Conservation (phyloP, 768 basidiomycete species). For the Kondoa malvinella region DNA sequence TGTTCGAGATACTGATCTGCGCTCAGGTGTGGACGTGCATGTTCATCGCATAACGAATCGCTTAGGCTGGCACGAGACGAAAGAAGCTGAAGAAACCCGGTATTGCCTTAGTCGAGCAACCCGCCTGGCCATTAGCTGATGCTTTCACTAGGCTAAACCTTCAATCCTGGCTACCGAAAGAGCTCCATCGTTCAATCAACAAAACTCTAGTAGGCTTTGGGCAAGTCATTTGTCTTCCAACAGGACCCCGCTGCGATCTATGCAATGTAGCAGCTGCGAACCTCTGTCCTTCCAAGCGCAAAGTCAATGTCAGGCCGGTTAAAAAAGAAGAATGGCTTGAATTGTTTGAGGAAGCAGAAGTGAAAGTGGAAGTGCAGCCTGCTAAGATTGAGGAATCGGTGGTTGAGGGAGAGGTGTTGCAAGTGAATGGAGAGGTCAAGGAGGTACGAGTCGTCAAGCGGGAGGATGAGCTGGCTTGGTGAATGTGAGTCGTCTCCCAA, state of each 20-base stretch:
- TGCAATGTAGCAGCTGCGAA: conserved; percentile 17
- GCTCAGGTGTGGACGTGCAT: conserved; percentile 85
- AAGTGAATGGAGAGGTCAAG: neutral
- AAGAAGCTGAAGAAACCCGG: conserved; percentile 76
- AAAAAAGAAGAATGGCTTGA: conserved; percentile 14
- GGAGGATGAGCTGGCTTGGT: neutral
- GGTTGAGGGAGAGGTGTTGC: neutral
- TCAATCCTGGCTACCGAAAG: conserved; percentile 25
- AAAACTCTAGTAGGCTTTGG: conserved; percentile 26
- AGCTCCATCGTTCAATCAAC: conserved; percentile 23
- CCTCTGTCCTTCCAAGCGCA: conserved; percentile 17
- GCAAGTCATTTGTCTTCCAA: conserved; percentile 24
- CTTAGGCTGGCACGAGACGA: conserved; percentile 82
- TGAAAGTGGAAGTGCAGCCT: conserved; percentile 10
- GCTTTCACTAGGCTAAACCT: conserved; percentile 21
- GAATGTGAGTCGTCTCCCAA: too few relatives aligned
- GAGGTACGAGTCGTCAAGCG: neutral
- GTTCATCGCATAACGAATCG: conserved; percentile 84
- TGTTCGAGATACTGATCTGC: conserved; percentile 36
- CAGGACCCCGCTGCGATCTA: conserved; percentile 20
- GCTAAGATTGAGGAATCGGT: neutral
- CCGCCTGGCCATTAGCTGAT: neutral
- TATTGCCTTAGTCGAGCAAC: conserved; percentile 29
- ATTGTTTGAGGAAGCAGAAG: neutral
- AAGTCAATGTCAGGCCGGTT: conserved; percentile 13